Base-by-base conservation (phyloP, 2,329 filamentous ascomycete genomes). In the Colletotrichum nymphaeae region DNA sequence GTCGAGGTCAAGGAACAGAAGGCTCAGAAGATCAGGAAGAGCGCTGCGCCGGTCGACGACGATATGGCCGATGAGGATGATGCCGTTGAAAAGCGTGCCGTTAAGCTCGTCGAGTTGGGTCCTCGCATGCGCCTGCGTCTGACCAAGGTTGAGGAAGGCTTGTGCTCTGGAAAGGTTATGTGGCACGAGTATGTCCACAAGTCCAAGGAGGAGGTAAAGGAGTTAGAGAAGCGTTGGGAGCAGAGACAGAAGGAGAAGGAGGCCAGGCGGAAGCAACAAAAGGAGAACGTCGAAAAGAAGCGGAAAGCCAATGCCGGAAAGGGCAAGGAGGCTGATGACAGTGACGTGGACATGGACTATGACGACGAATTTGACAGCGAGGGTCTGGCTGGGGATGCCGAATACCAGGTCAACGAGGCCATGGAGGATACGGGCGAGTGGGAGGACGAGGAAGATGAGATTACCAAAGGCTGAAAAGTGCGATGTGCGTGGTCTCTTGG, bases 131-230 rank as follows among this genome's bases (percentile, higher is more conserved):
- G 91, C 74, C 85, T 99, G 53, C 91, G 96, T 37, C 87, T 99
- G 84, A 95, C 95, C 68, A 99, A 99, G 85, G 95, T 99, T 5
- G 97, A 99, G 80, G 97, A 99, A 78, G 97, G 96, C 1, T 84
- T 98, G 7, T 98, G 95, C 78, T 89, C 90, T 30, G 97, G 97
- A 63, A 97, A 95, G 81, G 90, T 98, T 69, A 94, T 99, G 93
- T 99, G 97, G 97, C 97, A 99, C 82, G 95, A 98, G 81, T 97
- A 95, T 80, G 92, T 98, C 66, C 90, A 93, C 80, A 99, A 99
- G 88, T 91, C 91, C 7, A 91, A 91, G 77, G 89, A 90, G 22
- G 95, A 99, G 82, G 85, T 95, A 69, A 90, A 92, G 80, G 90
- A 93, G 75, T 84, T 98, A 77, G 95, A 98, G 77, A 90, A 92